phyloP scores from a whole-genome alignment of 805 yeast species.

The Saturnispora quitensis region DNA sequence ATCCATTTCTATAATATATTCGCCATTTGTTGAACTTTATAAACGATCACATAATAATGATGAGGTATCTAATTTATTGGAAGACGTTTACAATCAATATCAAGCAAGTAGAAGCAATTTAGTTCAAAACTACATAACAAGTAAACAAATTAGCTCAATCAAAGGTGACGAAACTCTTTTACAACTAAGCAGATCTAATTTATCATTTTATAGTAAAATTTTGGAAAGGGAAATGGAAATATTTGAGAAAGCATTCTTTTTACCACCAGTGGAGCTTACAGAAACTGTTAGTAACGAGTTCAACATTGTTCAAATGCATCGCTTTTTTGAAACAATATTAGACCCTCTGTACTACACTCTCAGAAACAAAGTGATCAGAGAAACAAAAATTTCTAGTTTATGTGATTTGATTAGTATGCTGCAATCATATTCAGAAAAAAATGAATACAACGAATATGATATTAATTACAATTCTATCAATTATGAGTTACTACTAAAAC shows the following conservation, averaged over 20 bases:
- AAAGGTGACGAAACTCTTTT: conserved; percentile 31
- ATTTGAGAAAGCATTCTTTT: conserved; percentile 44
- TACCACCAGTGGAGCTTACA: conserved; percentile 16
- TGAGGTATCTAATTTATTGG: conserved; percentile 50
- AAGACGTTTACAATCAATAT: conserved; percentile 58
- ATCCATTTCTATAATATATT: conserved; percentile 15
- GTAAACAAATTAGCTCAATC: conserved; percentile 17
- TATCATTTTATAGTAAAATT: conserved; percentile 51
- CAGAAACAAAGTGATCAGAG: conserved; percentile 60
- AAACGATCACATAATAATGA: conserved; percentile 14
- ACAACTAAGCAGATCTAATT: conserved; percentile 51
- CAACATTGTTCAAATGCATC: conserved; percentile 33
- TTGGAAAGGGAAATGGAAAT: conserved; percentile 53
- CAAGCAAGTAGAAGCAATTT: conserved; percentile 47
- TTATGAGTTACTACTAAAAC: conserved; percentile 54
- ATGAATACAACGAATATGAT: conserved; percentile 17
- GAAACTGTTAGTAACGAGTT: conserved; percentile 20
- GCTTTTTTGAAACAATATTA: conserved; percentile 50
- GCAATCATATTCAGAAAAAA: conserved; percentile 61
- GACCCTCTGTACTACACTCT: conserved; percentile 73
- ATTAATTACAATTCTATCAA: conserved; percentile 27
- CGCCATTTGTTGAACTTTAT: conserved; percentile 23
- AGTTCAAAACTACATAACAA: conserved; percentile 31
- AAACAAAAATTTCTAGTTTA: conserved; percentile 53
- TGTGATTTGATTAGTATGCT: conserved; percentile 70